Evolutionary conservation across 2,329 filamentous ascomycete species (phyloP).

Genomic region (Pyricularia pennisetigena): DNA sequence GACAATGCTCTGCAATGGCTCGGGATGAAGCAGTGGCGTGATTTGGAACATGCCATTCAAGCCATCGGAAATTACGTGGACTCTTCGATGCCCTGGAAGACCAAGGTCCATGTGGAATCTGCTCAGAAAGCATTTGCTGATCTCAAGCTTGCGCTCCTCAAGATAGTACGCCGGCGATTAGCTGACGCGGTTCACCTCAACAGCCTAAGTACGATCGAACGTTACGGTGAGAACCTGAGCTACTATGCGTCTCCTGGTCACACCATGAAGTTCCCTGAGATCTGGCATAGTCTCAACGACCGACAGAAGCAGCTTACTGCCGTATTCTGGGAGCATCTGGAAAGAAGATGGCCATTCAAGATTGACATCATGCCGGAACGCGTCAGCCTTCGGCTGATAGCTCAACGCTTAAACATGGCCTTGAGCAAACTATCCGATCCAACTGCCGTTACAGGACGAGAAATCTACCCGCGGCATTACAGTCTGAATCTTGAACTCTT

Average conservation of each 20-base stretch:
- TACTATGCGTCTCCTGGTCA: background rate
- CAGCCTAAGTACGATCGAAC: background rate
- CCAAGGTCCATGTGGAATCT: background rate
- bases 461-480: too few relatives aligned
- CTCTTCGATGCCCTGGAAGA: background rate
- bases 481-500: background rate
- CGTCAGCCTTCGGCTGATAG: background rate
- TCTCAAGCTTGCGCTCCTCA: background rate
- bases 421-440: background rate
- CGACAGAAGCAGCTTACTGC: background rate
- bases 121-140: background rate
- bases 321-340: background rate
- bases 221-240: background rate
- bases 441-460: background rate
- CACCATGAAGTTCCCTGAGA: background rate
- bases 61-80: background rate
- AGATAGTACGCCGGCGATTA: background rate
- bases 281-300: background rate
- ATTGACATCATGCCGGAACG: background rate
- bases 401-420: background rate
- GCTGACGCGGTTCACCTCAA: background rate
- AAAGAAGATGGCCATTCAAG: background rate
- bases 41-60: constrained; percentile 9
- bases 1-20: constrained; percentile 18
- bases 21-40: constrained; percentile 23